These are phyloP conservation scores for Solanum hybrid DNA, from an alignment of 305 asterid genomes.

Conservation along the genomic window DNA sequence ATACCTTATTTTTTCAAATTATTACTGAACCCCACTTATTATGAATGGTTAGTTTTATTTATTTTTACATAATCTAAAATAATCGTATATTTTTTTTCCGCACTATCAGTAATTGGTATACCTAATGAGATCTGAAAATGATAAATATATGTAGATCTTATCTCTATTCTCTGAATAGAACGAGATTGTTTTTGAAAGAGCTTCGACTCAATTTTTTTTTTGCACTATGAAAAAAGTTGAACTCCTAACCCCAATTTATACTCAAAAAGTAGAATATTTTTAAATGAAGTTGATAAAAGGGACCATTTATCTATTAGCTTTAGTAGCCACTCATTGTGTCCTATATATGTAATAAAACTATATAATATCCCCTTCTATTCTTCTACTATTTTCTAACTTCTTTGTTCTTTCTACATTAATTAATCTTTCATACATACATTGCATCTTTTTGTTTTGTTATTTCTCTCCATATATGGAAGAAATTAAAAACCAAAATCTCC, in stretches of 20 bases:
- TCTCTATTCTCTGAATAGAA: no score
- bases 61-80: background rate
- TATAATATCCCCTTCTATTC: background rate
- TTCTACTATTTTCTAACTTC: background rate
- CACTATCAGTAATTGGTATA: background rate
- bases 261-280: background rate
- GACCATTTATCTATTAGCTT: background rate
- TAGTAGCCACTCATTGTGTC: background rate
- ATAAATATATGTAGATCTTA: no score
- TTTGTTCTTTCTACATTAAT: background rate
- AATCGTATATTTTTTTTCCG: background rate
- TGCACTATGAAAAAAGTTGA: background rate
- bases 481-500: slow-evolving; percentile 27
- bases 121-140: no score
- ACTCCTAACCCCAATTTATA: background rate
- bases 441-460: background rate
- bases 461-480: slow-evolving; percentile 15
- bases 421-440: background rate
- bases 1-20: background rate
- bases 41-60: background rate
- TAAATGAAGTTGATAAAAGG: background rate
- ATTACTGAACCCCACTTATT: background rate
- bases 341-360: background rate
- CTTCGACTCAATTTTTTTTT: background rate
- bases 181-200: accelerated